phyloP scores from a whole-genome alignment of 306 rosid genomes.

The Ormosia semicastrata region DNA sequence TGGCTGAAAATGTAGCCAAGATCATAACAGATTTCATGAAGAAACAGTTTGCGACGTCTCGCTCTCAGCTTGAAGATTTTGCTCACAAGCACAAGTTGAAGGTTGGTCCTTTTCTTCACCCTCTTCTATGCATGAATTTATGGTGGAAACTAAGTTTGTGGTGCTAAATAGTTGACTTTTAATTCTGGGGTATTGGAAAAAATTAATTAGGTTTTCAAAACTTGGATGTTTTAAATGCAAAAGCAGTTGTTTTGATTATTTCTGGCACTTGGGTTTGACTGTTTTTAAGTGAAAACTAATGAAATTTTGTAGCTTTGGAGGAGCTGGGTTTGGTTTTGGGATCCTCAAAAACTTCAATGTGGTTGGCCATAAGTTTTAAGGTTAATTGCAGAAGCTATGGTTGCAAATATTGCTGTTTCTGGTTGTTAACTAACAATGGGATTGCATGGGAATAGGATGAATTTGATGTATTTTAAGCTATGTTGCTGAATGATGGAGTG shows the following conservation, averaged over 20 bases:
- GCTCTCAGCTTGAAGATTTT: slow-evolving; percentile 91
- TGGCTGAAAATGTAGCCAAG: slow-evolving; percentile 95
- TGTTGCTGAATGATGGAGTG: no score
- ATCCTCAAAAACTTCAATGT: not conserved
- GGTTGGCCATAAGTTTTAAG: no score
- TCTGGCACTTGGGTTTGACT: not conserved
- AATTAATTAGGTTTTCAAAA: not conserved
- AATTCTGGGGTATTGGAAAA: slow-evolving; percentile 4
- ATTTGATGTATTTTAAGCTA: no score
- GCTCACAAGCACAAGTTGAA: slow-evolving; percentile 96
- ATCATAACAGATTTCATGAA: slow-evolving; percentile 88
- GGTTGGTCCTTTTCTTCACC: slow-evolving; percentile 30
- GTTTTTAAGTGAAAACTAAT: not conserved
- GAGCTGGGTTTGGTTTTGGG: slow-evolving; percentile 2
- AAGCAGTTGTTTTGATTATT: not conserved
- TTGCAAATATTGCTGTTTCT: not conserved
- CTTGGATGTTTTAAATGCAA: not conserved
- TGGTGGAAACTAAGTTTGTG: not conserved
- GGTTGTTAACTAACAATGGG: no score
- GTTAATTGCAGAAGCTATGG: not conserved
- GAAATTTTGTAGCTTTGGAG: slow-evolving; percentile 18
- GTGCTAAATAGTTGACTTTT: not conserved
- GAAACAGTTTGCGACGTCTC: slow-evolving; percentile 88
- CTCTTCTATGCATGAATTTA: not conserved
- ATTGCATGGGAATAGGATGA: no score